Percentiles rank a stretch among this genome's conserved stretches.
Conservation (phyloP, 108 stramenopile species). For the Cyclostephanos tholiformis region DNA sequence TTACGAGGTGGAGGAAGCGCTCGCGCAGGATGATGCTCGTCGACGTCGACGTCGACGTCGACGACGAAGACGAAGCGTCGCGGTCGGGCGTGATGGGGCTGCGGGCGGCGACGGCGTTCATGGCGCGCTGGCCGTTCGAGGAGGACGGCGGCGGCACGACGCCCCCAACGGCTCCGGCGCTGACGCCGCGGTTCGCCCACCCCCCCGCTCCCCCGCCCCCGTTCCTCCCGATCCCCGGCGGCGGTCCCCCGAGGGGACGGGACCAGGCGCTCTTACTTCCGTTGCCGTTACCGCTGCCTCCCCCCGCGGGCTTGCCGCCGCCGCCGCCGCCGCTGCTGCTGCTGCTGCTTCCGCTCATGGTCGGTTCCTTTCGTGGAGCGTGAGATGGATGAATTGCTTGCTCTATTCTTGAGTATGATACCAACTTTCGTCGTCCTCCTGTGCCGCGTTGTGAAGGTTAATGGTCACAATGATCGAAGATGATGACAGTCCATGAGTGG, state of each 20-base stretch:
- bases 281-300: no score
- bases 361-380: no score
- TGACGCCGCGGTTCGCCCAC: slow-evolving; percentile 12
- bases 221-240: slow-evolving; percentile 50
- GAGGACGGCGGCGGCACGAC: slow-evolving; percentile 1
- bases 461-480: no score
- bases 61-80: neutral
- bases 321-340: no score
- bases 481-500: no score
- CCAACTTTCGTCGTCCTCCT: no score
- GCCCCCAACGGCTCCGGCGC: neutral
- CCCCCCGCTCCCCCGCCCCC: slow-evolving; percentile 8
- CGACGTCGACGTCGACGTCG: neutral
- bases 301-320: no score
- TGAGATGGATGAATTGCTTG: no score
- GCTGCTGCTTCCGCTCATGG: no score
- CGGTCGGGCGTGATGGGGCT: neutral
- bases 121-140: neutral
- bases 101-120: neutral
- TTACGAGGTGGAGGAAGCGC: slow-evolving; percentile 65
- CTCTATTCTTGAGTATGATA: no score
- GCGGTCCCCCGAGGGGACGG: slow-evolving; percentile 43
- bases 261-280: slow-evolving; percentile 38
- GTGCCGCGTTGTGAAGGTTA: no score
- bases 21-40: slow-evolving; percentile 53